A percentile compares a stretch with the other conserved stretches of the same genome.
Evolutionary conservation across 2,329 filamentous ascomycete genomes (phyloP).

Genomic region (Chaetomium strumarium): DNA sequence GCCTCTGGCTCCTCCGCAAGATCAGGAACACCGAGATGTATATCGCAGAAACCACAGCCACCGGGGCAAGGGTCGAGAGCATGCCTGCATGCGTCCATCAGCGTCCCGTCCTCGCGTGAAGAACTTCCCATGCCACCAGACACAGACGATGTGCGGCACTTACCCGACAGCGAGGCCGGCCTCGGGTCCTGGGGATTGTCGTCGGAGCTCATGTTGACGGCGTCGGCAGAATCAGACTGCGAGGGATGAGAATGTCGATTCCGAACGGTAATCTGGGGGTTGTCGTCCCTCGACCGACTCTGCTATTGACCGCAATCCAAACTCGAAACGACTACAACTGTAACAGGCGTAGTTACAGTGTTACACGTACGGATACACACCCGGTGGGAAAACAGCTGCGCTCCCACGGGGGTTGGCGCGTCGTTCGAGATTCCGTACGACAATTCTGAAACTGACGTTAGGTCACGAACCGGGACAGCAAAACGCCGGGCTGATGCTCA

Average conservation of each 20-base stretch:
- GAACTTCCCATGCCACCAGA: not conserved
- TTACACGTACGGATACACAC: too few relatives aligned
- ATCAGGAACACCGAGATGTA: slow-evolving; percentile 42
- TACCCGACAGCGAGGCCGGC: slow-evolving; percentile 22
- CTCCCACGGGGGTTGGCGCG: too few relatives aligned
- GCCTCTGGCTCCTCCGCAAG: slow-evolving; percentile 39
- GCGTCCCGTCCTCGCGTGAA: not conserved
- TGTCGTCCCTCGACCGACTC: not conserved
- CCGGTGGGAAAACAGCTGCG: too few relatives aligned
- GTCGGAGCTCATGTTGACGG: slow-evolving; percentile 15
- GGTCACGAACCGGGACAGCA: not conserved
- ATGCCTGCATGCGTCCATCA: slow-evolving; percentile 29
- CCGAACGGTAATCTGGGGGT: not conserved
- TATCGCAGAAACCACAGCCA: slow-evolving; percentile 32
- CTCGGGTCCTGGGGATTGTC: not conserved
- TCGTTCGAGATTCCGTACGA: not conserved
- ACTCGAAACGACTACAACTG: too few relatives aligned
- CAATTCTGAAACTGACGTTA: slow-evolving; percentile 9
- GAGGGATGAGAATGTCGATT: not conserved
- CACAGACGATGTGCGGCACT: not conserved
- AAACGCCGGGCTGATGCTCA: not conserved
- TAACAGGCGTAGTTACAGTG: too few relatives aligned
- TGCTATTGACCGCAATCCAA: too few relatives aligned
- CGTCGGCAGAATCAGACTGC: slow-evolving; percentile 16
- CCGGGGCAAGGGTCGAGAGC: slow-evolving; percentile 38